Base-by-base conservation (phyloP, 2,329 filamentous ascomycete genomes). In the Macrophomina tecta region DNA sequence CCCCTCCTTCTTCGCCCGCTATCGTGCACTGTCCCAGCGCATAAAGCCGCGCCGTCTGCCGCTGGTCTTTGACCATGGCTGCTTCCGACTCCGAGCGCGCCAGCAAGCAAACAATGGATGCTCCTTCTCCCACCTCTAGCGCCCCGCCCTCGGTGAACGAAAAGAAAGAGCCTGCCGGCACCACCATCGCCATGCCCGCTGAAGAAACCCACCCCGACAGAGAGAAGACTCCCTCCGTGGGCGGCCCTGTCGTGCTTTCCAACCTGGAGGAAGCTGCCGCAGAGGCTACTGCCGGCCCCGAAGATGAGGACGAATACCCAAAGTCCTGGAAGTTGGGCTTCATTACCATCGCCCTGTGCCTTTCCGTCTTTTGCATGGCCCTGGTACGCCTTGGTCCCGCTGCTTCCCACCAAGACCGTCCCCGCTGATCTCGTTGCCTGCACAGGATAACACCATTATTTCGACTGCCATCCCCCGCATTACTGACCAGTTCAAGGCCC, bases 251-350 rank as follows among this genome's bases (percentile, higher is more conserved):
- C 49, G 62, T 40, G 23, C 23, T 64, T 9, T 40, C 51, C n/a
- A 61, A 49, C 12, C 48, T 64, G 18, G 68, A 71, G 30, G 65
- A 69, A 16, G 53, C 53, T n/a, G 61, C 65, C 45, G 68, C 67
- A 34, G 66, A 67, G 52, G 68, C 64, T 18, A 69, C 71, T 18
- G 60, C 72, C 56, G 32, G 69, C 8, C 65, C 67, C 5, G 75
- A 78, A 3, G 71, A 75, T 30, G 71, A 74, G 7, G 68, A 67
- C 12, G 73, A 76, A n/a, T 81, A 80, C 49, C 79, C 79, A 1
- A 74, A 72, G 18, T 62, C 67, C 1, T 71, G 71, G 66, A 69
- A 72, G n/a, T 67, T 76, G 1, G 32, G 69, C 9, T 48, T 76
- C 1, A 72, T 76, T 8, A 75, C 72, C 0, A 64, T 73, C 18